Percentiles rank a stretch among this genome's conserved stretches.
phyloP scores from a whole-genome alignment of 176 grass and related monocot genomes.

The Eragrostis nindensis region DNA sequence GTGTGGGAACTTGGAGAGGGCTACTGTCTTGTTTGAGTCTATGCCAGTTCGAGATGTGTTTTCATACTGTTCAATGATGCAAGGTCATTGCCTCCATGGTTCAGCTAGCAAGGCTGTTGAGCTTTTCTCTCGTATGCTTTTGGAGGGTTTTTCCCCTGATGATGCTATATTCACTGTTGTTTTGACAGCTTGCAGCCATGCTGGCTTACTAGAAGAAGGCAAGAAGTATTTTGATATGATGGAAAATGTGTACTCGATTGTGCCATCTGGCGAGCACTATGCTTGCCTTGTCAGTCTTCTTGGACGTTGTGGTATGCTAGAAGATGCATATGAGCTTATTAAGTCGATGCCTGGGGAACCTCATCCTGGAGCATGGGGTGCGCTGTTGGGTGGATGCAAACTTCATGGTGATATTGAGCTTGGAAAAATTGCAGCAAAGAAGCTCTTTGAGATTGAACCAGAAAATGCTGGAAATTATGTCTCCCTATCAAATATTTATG shows the following conservation, averaged over 20 bases:
- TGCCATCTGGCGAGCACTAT: constrained; percentile 79
- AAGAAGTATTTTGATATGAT: constrained; percentile 79
- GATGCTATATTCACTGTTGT: constrained; percentile 76
- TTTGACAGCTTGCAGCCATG: constrained; percentile 78
- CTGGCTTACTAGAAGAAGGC: constrained; percentile 84
- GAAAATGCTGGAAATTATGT: constrained; percentile 94
- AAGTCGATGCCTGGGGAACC: constrained; percentile 67
- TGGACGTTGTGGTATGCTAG: constrained; percentile 66
- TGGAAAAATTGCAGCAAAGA: constrained; percentile 72
- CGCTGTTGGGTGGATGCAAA: constrained; percentile 75
- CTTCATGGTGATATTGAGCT: constrained; percentile 69
- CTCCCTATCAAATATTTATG: constrained; percentile 88
- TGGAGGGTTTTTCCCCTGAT: constrained; percentile 74
- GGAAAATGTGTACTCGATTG: constrained; percentile 62
- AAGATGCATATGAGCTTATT: constrained; percentile 76
- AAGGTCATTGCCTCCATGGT: constrained; percentile 92
- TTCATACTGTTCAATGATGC: constrained; percentile 90
- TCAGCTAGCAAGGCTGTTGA: constrained; percentile 73
- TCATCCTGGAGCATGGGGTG: constrained; percentile 91
- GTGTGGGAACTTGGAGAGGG: constrained; percentile 90
- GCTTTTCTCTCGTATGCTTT: constrained; percentile 79
- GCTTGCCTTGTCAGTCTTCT: constrained; percentile 83
- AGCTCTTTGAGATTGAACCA: constrained; percentile 85
- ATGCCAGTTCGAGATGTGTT: constrained; percentile 74
- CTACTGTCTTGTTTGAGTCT: constrained; percentile 68